Percentiles rank a stretch among this genome's conserved stretches.
Conservation (phyloP, 2,329 filamentous ascomycete genomes). For the Clarireedia sp. region DNA sequence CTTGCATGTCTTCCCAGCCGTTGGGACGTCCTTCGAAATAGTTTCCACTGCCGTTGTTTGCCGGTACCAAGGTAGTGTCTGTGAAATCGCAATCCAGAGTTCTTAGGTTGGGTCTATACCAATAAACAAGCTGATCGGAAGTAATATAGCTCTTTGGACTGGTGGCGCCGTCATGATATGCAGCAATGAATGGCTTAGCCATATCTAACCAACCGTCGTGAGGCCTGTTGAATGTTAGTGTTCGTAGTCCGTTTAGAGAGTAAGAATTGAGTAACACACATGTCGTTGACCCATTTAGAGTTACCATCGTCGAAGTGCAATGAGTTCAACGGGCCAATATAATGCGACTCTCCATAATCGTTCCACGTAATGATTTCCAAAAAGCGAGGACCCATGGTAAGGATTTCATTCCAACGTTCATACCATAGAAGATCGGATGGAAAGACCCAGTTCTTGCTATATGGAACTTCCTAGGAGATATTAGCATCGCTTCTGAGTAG, state of each 20-base stretch:
- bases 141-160: conserved; percentile 14
- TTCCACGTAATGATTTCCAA: conserved; percentile 40
- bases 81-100: conserved; percentile 28
- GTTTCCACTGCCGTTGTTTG: conserved; percentile 15
- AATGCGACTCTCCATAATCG: conserved; percentile 45
- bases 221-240: conserved; percentile 21
- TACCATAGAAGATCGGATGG: conserved; percentile 34
- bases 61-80: conserved; percentile 27
- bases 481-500: conserved; percentile 31
- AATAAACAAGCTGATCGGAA: conserved; percentile 31
- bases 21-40: conserved; percentile 21
- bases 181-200: conserved; percentile 20
- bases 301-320: conserved; percentile 24
- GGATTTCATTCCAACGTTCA: conserved; percentile 35
- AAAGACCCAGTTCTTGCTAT: conserved; percentile 36
- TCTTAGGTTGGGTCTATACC: conserved; percentile 32
- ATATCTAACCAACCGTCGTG: conserved; percentile 40
- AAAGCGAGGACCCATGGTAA: conserved; percentile 34
- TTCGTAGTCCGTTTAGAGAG: background rate
- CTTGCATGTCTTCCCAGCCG: conserved; percentile 27
- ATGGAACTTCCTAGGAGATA: conserved; percentile 19
- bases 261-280: conserved; percentile 8
- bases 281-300: conserved; percentile 33
- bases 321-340: conserved; percentile 39
- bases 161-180: conserved; percentile 15